phyloP scores from a whole-genome alignment of 805 yeast genomes.

The Kuraishia piskuri region DNA sequence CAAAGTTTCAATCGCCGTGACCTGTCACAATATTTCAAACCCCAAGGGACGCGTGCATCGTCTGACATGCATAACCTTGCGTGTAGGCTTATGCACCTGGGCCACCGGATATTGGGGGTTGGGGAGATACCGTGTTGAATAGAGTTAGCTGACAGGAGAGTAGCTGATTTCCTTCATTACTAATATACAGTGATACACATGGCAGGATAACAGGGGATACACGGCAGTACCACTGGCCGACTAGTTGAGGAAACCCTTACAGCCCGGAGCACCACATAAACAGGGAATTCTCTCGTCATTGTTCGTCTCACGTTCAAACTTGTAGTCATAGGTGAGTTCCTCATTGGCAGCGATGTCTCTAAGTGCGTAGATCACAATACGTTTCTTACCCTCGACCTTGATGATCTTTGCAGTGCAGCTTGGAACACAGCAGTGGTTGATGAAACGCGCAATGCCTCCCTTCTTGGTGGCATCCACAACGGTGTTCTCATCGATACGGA shows the following conservation, averaged over 20 bases:
- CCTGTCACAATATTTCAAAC: neutral
- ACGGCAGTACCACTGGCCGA: neutral
- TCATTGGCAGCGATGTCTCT: slow-evolving; percentile 83
- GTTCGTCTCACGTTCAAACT: slow-evolving; percentile 85
- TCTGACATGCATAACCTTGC: neutral
- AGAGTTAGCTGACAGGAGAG: neutral
- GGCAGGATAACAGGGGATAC: neutral
- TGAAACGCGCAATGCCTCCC: slow-evolving; percentile 95
- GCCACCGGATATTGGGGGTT: neutral
- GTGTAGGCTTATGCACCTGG: neutral
- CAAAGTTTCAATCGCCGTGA: too few relatives aligned
- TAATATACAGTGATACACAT: neutral
- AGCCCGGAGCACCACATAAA: slow-evolving; percentile 90
- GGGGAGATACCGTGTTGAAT: neutral
- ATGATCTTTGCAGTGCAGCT: slow-evolving; percentile 96
- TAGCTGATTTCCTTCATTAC: neutral
- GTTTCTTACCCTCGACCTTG: slow-evolving; percentile 85
- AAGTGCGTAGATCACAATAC: slow-evolving; percentile 91
- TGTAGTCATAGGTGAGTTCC: slow-evolving; percentile 93
- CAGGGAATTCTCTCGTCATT: slow-evolving; percentile 86
- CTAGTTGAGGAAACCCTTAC: slow-evolving; percentile 84
- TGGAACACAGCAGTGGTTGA: slow-evolving; percentile 96
- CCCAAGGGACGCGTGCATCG: neutral
- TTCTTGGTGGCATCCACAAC: slow-evolving; percentile 96
- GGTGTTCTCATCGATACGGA: slow-evolving; percentile 87